These are phyloP conservation scores for Pseudocercospora macadamiae DNA, from an alignment of 2,329 filamentous ascomycete genomes.

Conservation along the genomic window DNA sequence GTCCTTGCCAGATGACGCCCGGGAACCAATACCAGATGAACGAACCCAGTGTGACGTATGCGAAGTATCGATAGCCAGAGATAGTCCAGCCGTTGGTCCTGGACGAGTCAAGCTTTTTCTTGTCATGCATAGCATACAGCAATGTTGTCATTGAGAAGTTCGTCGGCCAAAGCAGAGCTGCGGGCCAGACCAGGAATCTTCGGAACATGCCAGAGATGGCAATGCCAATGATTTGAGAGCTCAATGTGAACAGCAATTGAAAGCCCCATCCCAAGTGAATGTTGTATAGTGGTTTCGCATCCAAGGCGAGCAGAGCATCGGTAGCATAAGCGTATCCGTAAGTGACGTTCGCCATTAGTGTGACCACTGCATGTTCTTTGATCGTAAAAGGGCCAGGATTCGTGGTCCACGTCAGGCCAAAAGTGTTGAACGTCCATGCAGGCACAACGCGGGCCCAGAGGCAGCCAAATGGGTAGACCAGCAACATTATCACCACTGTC, in stretches of 20 bases:
- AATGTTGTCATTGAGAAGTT: constrained; percentile 86
- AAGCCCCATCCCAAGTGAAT: constrained; percentile 76
- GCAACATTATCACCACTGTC: constrained; percentile 79
- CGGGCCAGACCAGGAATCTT: constrained; percentile 78
- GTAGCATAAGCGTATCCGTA: constrained; percentile 25
- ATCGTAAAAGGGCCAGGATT: constrained; percentile 60
- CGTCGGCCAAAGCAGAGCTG: constrained; percentile 88
- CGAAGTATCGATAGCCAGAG: constrained; percentile 82
- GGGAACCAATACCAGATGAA: constrained; percentile 88
- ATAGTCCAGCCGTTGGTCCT: constrained; percentile 74
- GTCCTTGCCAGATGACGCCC: constrained; percentile 76
- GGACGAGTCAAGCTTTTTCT: constrained; percentile 66
- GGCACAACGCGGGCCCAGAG: constrained; percentile 75
- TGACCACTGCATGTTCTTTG: constrained; percentile 58
- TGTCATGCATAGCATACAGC: constrained; percentile 82
- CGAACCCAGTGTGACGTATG: constrained; percentile 68
- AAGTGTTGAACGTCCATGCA: constrained; percentile 44
- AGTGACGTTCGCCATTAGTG: constrained; percentile 29
- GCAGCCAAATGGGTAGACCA: constrained; percentile 80
- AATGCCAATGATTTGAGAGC: constrained; percentile 83
- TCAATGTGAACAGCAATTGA: constrained; percentile 79
- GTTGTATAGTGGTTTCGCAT: constrained; percentile 64
- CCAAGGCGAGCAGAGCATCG: constrained; percentile 78
- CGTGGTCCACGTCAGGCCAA: constrained; percentile 21
- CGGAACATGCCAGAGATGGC: constrained; percentile 80